A percentile compares a stretch with the other conserved stretches of the same genome.
Conservation (phyloP, 2,329 filamentous ascomycete genomes). For the Monosporascus sp. region DNA sequence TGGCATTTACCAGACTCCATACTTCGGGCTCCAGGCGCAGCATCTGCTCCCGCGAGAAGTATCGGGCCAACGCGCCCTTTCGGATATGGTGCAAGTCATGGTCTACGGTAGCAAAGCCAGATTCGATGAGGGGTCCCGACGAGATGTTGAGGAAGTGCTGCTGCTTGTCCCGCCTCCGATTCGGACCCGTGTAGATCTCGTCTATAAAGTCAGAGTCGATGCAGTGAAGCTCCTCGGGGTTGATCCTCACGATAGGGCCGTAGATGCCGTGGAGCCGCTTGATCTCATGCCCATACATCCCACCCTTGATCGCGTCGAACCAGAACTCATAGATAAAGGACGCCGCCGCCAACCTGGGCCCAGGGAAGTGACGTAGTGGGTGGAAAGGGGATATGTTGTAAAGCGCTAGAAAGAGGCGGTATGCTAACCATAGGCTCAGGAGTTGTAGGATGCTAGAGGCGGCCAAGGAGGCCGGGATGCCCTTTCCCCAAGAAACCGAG, state of each 20-base stretch:
- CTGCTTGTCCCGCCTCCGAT: conserved; percentile 25
- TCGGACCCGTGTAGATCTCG: conserved; percentile 31
- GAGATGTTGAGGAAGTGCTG: neutral
- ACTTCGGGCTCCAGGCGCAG: conserved; percentile 21
- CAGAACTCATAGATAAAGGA: conserved; percentile 1
- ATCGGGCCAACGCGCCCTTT: conserved; percentile 15
- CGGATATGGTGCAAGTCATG: conserved; percentile 23
- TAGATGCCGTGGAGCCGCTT: conserved; percentile 1
- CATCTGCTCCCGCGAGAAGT: conserved; percentile 27
- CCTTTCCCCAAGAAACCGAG: no score
- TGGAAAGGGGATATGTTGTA: conserved; percentile 19
- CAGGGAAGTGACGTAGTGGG: conserved; percentile 15
- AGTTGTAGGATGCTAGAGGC: conserved; percentile 2
- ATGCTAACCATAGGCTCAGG: conserved; percentile 5
- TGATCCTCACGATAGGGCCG: conserved; percentile 12
- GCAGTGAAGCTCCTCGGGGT: conserved; percentile 18
- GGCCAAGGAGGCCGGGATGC: neutral
- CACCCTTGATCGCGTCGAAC: conserved; percentile 1
- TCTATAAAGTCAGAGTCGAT: conserved; percentile 28
- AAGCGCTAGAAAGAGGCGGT: conserved; percentile 8
- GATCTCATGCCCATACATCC: conserved; percentile 2
- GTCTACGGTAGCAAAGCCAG: conserved; percentile 8
- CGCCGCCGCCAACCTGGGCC: conserved; percentile 13
- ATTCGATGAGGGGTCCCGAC: conserved; percentile 11
- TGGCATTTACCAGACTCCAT: conserved; percentile 8